A percentile compares a stretch with the other conserved stretches of the same genome.
These are phyloP conservation scores for Papiliotrema laurentii DNA, from an alignment of 1,284 basidiomycete genomes.

Conservation along the genomic window DNA sequence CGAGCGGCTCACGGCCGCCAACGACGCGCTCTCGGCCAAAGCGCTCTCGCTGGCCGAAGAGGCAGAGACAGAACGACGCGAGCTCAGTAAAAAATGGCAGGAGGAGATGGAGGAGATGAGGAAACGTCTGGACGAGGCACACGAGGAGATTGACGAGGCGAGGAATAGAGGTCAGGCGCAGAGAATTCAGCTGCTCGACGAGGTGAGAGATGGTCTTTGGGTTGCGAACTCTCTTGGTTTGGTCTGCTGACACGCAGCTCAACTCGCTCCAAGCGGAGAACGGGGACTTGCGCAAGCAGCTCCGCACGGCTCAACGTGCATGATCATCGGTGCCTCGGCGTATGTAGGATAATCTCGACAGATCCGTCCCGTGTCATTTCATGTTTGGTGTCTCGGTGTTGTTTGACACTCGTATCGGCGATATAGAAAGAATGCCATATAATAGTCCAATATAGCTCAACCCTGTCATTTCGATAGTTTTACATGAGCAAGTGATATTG, in stretches of 20 bases:
- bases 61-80: slow-evolving; percentile 50
- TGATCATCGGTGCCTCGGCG: no score
- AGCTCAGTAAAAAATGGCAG: slow-evolving; percentile 23
- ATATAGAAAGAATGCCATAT: no score
- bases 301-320: slow-evolving; percentile 26
- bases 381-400: no score
- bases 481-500: not conserved
- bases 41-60: slow-evolving; percentile 71
- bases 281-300: slow-evolving; percentile 36
- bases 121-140: slow-evolving; percentile 21
- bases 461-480: no score
- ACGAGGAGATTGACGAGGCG: slow-evolving; percentile 41
- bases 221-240: no score
- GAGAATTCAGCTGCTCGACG: slow-evolving; percentile 46
- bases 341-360: no score
- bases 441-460: not conserved
- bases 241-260: slow-evolving; percentile 22
- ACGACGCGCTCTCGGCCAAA: slow-evolving; percentile 66
- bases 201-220: slow-evolving; percentile 23
- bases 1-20: slow-evolving; percentile 67
- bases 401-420: no score
- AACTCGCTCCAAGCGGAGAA: slow-evolving; percentile 48
- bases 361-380: no score
- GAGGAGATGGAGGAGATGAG: slow-evolving; percentile 34
- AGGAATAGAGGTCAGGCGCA: slow-evolving; percentile 38